These are phyloP conservation scores for Fragilaria crotonensis DNA, from an alignment of 108 stramenopile genomes.

Conservation along the genomic window DNA sequence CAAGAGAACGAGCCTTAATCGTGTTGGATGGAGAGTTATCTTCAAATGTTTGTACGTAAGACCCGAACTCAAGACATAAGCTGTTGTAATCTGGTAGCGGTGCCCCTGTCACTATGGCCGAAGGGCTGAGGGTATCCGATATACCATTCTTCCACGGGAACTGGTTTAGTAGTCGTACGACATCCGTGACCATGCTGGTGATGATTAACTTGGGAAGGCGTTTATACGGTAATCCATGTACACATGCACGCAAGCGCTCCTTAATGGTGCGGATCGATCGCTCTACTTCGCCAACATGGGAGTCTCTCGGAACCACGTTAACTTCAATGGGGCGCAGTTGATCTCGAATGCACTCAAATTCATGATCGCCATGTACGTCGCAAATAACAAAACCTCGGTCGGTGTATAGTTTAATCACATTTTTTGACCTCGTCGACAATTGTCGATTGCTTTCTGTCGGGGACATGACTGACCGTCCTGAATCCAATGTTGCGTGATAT, in stretches of 20 bases:
- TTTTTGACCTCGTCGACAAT: background rate
- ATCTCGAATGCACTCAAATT: background rate
- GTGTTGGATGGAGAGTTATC: background rate
- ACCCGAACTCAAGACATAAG: background rate
- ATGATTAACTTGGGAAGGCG: background rate
- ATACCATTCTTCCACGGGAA: background rate
- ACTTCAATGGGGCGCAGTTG: background rate
- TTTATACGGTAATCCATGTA: background rate
- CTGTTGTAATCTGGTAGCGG: background rate
- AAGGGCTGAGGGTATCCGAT: background rate
- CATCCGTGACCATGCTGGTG: background rate
- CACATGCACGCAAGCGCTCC: background rate
- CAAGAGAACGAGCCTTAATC: background rate
- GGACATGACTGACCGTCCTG: background rate
- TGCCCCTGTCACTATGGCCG: background rate
- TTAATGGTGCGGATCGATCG: background rate
- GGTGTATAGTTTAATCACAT: background rate
- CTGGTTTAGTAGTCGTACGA: background rate
- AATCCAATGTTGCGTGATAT: background rate
- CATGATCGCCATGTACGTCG: background rate
- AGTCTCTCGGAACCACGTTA: background rate
- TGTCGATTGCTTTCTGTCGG: background rate
- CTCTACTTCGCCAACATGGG: background rate
- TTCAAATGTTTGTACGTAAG: background rate
- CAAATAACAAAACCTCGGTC: conserved; percentile 1